These are phyloP conservation scores for Sodiomyces alkalinus DNA, from an alignment of 2,329 filamentous ascomycete genomes.

Conservation along the genomic window DNA sequence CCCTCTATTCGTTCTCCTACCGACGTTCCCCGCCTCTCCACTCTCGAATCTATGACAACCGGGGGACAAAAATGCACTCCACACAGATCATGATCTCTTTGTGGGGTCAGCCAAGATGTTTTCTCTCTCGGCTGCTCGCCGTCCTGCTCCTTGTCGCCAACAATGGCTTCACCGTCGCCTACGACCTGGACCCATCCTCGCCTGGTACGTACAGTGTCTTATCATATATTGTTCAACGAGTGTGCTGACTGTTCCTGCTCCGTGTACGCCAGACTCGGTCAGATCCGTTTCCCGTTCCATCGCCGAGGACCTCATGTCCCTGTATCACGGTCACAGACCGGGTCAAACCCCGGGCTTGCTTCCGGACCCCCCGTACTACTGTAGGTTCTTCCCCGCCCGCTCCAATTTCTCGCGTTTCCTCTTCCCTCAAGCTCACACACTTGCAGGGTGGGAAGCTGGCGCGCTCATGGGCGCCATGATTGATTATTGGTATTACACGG, in stretches of 20 bases:
- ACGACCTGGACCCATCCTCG: conserved; percentile 21
- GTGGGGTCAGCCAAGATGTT: conserved; percentile 5
- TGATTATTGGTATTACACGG: conserved; percentile 77
- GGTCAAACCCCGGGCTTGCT: conserved; percentile 35
- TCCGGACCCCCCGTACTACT: conserved; percentile 40
- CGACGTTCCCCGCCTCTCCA: conserved; percentile 2
- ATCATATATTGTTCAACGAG: not conserved
- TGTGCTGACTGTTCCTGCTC: not conserved
- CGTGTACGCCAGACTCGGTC: conserved; percentile 29
- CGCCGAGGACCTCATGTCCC: conserved; percentile 23
- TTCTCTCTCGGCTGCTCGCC: conserved; percentile 4
- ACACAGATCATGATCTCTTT: conserved; percentile 5
- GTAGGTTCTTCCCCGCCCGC: conserved; percentile 23
- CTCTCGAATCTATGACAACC: no score
- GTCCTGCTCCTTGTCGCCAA: conserved; percentile 7
- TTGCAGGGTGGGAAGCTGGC: conserved; percentile 54
- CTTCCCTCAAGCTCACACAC: no score
- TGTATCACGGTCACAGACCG: conserved; percentile 31
- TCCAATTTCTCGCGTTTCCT: no score
- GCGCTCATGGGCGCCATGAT: conserved; percentile 58
- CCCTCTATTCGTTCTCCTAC: not conserved
- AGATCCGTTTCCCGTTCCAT: conserved; percentile 32
- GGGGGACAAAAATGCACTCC: no score
- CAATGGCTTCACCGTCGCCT: conserved; percentile 14
- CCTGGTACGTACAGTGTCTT: conserved; percentile 12